Evolutionary conservation across 2,329 filamentous ascomycete genomes (phyloP).

Genomic region (Scedosporium boydii): DNA sequence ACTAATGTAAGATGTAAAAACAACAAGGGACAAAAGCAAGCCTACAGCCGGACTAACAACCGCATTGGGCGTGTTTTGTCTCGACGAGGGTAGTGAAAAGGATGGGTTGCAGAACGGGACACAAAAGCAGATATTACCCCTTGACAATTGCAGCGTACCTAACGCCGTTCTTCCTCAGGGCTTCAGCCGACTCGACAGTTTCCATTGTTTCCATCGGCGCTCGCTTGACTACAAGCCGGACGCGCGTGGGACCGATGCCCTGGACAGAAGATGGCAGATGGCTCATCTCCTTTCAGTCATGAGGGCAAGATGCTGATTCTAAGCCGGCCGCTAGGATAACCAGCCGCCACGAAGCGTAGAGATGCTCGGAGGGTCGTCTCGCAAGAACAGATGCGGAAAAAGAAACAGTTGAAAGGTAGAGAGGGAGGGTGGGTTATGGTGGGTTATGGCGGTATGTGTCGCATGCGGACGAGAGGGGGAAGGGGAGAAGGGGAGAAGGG

Average conservation of each 20-base stretch:
- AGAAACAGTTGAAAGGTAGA: not conserved
- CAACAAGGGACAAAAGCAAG: not conserved
- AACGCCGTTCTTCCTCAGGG: conserved; percentile 5
- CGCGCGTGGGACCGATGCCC: conserved; percentile 3
- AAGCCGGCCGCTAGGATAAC: not conserved
- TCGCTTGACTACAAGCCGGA: conserved; percentile 6
- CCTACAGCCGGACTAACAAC: not conserved
- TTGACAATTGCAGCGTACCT: conserved; percentile 23
- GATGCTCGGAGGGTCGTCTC: not conserved
- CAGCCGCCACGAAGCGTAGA: not conserved
- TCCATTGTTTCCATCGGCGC: not conserved
- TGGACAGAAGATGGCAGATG: not conserved
- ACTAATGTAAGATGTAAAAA: not conserved
- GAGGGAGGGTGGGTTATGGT: not conserved
- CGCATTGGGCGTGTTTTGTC: not conserved
- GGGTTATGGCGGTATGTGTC: too few species aligned
- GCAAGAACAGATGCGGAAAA: not conserved
- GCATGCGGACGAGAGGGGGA: too few species aligned
- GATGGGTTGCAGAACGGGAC: not conserved
- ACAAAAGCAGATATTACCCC: conserved; percentile 14
- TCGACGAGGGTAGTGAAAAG: too few species aligned
- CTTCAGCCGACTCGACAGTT: conserved; percentile 1
- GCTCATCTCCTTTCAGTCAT: conserved; percentile 2
- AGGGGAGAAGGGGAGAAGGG: too few species aligned
- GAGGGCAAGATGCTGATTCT: conserved; percentile 7